Evolutionary conservation across 768 basidiomycete species (phyloP).

Genomic region (Boletus coccyginus): DNA sequence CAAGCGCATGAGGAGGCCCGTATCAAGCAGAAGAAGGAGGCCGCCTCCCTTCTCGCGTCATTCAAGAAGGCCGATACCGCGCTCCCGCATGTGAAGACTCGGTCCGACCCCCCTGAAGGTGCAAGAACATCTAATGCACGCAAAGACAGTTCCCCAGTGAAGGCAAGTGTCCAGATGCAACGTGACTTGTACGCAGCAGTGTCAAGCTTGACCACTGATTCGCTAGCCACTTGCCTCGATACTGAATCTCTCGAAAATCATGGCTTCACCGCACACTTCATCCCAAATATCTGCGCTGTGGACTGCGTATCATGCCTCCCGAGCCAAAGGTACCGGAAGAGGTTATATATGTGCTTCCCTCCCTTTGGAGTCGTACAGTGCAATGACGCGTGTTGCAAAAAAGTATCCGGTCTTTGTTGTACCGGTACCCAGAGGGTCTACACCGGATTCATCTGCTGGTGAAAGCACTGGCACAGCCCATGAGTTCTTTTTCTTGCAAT

Average conservation of each 20-base stretch:
- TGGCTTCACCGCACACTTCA: conserved; percentile 64
- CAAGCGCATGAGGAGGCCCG: conserved; percentile 30
- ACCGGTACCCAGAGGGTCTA: conserved; percentile 62
- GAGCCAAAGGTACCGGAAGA: conserved; percentile 75
- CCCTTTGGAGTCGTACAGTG: conserved; percentile 66
- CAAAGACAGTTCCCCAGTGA: conserved; percentile 67
- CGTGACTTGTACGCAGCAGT: background rate
- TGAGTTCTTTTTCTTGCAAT: conserved; percentile 87
- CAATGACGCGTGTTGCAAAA: conserved; percentile 61
- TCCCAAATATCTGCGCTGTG: conserved; percentile 80
- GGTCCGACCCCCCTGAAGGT: background rate
- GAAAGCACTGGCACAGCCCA: conserved; percentile 44
- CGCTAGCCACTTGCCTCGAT: conserved; percentile 75
- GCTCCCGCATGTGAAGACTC: conserved; percentile 6
- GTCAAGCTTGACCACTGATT: background rate
- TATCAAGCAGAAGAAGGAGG: conserved; percentile 30
- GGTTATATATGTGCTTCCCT: conserved; percentile 85
- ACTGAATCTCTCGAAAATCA: conserved; percentile 69
- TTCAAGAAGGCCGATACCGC: conserved; percentile 11
- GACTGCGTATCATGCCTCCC: conserved; percentile 84
- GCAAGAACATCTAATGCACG: conserved; percentile 29
- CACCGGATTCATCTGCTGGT: conserved; percentile 23
- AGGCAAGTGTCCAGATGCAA: conserved; percentile 38
- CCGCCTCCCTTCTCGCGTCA: conserved; percentile 11
- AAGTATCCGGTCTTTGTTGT: conserved; percentile 79